Percentiles rank a stretch among this genome's conserved stretches.
phyloP scores from a whole-genome alignment of 441 rosid genomes.

The Brassica balearica region DNA sequence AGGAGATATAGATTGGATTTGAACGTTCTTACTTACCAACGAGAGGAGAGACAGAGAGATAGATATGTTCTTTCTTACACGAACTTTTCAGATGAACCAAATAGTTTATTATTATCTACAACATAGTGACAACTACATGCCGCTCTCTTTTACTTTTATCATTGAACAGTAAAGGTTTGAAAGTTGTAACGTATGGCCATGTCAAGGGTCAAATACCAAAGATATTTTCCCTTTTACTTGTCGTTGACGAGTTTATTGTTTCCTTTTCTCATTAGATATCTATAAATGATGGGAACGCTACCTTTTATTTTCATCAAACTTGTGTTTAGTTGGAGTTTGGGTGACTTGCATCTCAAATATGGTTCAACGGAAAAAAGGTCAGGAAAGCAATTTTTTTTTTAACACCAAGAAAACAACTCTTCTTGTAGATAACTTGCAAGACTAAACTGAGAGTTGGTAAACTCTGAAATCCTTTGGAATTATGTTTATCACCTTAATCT shows the following conservation, averaged over 20 bases:
- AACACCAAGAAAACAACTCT: background rate
- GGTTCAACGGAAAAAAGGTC: background rate
- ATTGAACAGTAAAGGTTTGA: constrained; percentile 17
- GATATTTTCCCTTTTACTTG: background rate
- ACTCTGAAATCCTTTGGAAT: constrained; percentile 12
- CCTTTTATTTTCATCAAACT: background rate
- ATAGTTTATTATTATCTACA: background rate
- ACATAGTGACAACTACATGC: constrained; percentile 25
- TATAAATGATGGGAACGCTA: too few relatives aligned
- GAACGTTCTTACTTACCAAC: constrained; percentile 39
- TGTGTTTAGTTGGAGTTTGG: too few relatives aligned
- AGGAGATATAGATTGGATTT: constrained; percentile 32
- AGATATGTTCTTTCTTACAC: constrained; percentile 11
- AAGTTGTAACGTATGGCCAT: constrained; percentile 23
- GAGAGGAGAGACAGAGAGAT: constrained; percentile 14
- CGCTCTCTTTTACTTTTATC: constrained; percentile 9
- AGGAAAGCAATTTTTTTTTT: background rate
- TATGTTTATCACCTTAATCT: constrained; percentile 32
- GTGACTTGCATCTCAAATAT: background rate
- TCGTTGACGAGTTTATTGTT: background rate
- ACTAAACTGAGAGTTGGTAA: constrained; percentile 37
- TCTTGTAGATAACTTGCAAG: constrained; percentile 11
- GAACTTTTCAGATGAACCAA: background rate
- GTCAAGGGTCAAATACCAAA: constrained; percentile 5
- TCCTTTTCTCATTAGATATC: background rate